Percentiles rank a stretch among this genome's conserved stretches.
Conservation (phyloP, 371 early-diverging fungal species). For the Massospora cicadina region DNA sequence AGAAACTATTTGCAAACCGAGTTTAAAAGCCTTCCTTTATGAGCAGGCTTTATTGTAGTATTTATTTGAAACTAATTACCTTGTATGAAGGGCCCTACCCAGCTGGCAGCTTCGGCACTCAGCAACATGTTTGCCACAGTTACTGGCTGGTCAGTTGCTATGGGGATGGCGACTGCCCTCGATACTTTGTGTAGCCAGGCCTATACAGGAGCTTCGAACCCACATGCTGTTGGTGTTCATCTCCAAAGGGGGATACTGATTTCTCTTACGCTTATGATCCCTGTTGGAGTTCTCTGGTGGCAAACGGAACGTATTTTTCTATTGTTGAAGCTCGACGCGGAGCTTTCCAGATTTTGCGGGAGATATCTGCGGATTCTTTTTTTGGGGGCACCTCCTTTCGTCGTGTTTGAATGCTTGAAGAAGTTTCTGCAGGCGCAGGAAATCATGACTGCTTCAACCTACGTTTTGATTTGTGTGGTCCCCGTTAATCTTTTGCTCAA, state of each 20-base stretch:
- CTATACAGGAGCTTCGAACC: conserved; percentile 42
- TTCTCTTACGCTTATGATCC: conserved; percentile 37
- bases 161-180: conserved; percentile 61
- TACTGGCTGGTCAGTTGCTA: conserved; percentile 61
- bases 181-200: conserved; percentile 83
- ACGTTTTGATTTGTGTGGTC: conserved; percentile 41
- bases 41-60: neutral
- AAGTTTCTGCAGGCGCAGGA: conserved; percentile 64
- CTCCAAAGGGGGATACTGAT: conserved; percentile 68
- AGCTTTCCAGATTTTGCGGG: conserved; percentile 27
- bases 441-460: conserved; percentile 64
- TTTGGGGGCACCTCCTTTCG: conserved; percentile 54
- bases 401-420: conserved; percentile 62
- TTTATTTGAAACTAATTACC: neutral
- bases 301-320: conserved; percentile 31
- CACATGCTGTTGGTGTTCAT: conserved; percentile 53
- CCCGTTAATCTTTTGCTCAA: conserved; percentile 58
- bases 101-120: conserved; percentile 14
- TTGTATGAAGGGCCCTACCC: conserved; percentile 9
- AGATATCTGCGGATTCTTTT: conserved; percentile 44
- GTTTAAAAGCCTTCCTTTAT: neutral
- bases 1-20: neutral
- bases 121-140: conserved; percentile 43
- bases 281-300: conserved; percentile 61
- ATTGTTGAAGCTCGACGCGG: conserved; percentile 33